phyloP scores from a whole-genome alignment of 2,329 filamentous ascomycete species.

The Apiospora malaysiana region DNA sequence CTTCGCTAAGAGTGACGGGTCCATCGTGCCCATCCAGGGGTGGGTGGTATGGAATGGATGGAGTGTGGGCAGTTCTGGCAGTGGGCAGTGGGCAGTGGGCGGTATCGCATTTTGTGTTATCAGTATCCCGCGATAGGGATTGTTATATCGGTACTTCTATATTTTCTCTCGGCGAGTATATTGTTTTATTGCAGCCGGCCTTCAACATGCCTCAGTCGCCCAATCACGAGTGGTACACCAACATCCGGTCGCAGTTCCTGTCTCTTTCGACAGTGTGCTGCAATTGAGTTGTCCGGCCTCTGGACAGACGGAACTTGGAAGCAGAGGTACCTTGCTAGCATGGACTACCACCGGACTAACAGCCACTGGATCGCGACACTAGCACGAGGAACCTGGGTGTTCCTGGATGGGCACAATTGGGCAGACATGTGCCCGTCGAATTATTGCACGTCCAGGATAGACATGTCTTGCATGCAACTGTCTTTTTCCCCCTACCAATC shows the following conservation, averaged over 20 bases:
- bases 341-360: not conserved
- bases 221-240: not conserved
- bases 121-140: not conserved
- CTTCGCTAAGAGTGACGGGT: constrained; percentile 7
- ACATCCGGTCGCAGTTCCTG: not conserved
- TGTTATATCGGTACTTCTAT: constrained; percentile 19
- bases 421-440: constrained; percentile 15
- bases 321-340: constrained; percentile 20
- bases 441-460: not conserved
- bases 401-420: constrained; percentile 20
- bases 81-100: not conserved
- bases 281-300: constrained; percentile 1
- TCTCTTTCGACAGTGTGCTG: not conserved
- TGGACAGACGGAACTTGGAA: not conserved
- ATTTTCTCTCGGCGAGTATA: not conserved
- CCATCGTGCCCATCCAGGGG: not conserved
- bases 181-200: too few relatives aligned
- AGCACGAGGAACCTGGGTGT: constrained; percentile 2
- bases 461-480: constrained; percentile 8
- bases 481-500: not conserved
- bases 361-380: constrained; percentile 1
- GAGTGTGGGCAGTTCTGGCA: not conserved
- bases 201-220: not conserved
- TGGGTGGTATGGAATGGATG: not conserved
- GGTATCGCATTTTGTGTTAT: too few relatives aligned